These are phyloP conservation scores for Stephania cephalantha DNA, from an alignment of 164 flowering plant genomes.

Conservation along the genomic window DNA sequence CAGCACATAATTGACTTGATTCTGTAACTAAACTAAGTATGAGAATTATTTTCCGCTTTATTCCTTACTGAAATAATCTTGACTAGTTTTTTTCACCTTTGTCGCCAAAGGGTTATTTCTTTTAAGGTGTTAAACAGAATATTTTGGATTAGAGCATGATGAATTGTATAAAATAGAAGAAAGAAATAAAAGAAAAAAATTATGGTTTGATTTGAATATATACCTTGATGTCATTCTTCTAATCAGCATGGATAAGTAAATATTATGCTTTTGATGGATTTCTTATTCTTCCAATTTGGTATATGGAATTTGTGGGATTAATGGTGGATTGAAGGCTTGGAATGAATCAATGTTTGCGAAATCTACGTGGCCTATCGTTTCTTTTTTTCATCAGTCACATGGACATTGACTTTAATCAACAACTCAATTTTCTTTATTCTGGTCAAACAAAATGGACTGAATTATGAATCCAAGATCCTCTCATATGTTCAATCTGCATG, in stretches of 20 bases:
- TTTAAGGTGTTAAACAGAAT: background rate
- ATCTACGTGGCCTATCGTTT: background rate
- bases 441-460: background rate
- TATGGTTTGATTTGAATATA: background rate
- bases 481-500: background rate
- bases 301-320: background rate
- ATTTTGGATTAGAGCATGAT: background rate
- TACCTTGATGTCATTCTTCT: background rate
- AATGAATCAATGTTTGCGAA: background rate
- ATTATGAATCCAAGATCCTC: background rate
- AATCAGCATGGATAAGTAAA: background rate
- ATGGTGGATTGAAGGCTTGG: background rate
- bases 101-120: background rate
- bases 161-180: background rate
- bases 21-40: constrained; percentile 2
- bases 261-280: background rate
- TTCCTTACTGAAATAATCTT: background rate
- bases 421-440: background rate
- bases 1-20: background rate
- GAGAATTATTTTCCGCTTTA: background rate
- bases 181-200: background rate
- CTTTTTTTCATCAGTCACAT: background rate
- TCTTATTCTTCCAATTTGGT: background rate
- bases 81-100: background rate
- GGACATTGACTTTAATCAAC: background rate